Evolutionary conservation across 805 yeast genomes (phyloP), one percentile per base, ranked within the genome.

Genomic region (Zygoascus ofunaensis): DNA sequence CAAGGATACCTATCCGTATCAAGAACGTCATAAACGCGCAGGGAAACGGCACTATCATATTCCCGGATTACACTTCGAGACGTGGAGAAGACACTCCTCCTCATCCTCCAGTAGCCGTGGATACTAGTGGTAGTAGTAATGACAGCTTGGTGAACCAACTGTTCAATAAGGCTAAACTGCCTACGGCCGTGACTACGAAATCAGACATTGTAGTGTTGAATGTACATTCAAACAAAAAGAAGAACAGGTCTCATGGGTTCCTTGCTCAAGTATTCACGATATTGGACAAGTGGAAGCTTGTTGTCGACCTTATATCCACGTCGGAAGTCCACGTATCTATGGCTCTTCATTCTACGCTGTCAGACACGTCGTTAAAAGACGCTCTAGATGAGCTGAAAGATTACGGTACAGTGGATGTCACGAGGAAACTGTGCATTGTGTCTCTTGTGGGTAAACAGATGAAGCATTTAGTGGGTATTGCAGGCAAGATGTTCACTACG

Each of bases 151-250:
- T 3, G 21, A 37, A 21, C 14, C 10, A 17, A 12, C 55, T 68
- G 19, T 62, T 70, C 48, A 63, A 46, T 33, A 67, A 62, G 49
- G 63, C 69, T 30, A 64, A 68, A 43, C 55, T 55, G 22, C 52
- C 97, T 85, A 92, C 98, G 8, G 98, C 98, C 2, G 94, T 92
- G 57, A 92, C 98, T 2, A 87, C 96, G 32, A 92, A 92, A 63
- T 83, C 81, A 54, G 87, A 85, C 58, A 90, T 92, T 46, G 86
- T 87, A 18, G 98, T 92, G 20, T 70, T 92, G 40, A 90, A 87
- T 63, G 82, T 92, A 44, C 97, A 92, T 60, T 87, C 97, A 21
- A 92, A 92, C 66, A 87, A 86, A 60, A 37, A 37, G 17, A 86
- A 90, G 59, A 83, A 94, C 5, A 73, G 87, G 48, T 82, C 95